Percentiles rank a stretch among this genome's conserved stretches.
Conservation (phyloP, 208 protist species). For the Acanthamoeba polyphaga region DNA sequence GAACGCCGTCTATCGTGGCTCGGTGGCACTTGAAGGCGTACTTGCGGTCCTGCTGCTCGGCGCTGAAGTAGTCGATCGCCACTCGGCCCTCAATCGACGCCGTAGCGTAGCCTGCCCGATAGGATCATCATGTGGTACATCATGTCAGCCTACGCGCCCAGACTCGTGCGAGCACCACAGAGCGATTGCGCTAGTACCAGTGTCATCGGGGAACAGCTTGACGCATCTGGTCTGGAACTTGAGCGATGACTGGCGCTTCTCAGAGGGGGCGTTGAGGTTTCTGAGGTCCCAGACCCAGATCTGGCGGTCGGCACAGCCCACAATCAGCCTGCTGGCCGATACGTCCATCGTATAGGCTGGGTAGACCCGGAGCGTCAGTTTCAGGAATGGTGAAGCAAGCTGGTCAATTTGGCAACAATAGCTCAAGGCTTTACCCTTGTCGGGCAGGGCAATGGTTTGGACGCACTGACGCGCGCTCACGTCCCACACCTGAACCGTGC, state of each 20-base stretch:
- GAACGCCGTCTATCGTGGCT: constrained; percentile 53
- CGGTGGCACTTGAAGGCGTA: constrained; percentile 93
- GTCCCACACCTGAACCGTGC: constrained; percentile 37
- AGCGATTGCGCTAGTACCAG: background rate
- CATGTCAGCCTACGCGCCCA: too few species aligned
- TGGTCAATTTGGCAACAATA: background rate
- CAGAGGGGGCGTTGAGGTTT: constrained; percentile 8
- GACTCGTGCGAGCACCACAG: background rate
- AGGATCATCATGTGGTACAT: too few species aligned
- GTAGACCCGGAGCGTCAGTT: too few species aligned
- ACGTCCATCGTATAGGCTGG: constrained; percentile 27
- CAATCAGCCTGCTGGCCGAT: background rate
- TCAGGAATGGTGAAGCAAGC: background rate
- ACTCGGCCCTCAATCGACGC: constrained; percentile 90
- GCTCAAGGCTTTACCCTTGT: background rate
- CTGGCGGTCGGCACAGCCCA: constrained; percentile 18
- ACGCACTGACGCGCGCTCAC: background rate
- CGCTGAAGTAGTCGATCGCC: constrained; percentile 85
- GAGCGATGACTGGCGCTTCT: constrained; percentile 75
- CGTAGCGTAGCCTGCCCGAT: constrained; percentile 80
- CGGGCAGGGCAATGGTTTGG: background rate
- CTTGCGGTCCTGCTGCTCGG: constrained; percentile 45
- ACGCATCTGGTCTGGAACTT: constrained; percentile 84
- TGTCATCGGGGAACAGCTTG: constrained; percentile 77
- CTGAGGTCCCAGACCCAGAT: constrained; percentile 52